phyloP scores from a whole-genome alignment of 108 stramenopile genomes.

The Nannochloropsis oceanica region DNA sequence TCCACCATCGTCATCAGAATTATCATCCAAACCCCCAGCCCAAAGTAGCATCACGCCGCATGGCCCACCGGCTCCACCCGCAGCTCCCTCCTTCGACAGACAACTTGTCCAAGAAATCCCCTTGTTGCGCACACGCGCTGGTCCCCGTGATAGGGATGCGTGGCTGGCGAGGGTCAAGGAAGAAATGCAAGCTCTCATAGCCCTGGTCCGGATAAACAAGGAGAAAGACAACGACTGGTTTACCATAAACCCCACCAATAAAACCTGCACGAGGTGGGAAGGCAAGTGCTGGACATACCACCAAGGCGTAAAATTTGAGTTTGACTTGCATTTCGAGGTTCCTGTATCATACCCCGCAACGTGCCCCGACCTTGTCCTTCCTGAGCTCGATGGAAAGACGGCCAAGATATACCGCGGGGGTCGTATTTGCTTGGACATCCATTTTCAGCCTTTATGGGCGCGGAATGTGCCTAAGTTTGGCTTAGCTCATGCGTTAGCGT shows the following conservation, averaged over 20 bases:
- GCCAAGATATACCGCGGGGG: slow-evolving; percentile 9
- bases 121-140: background rate
- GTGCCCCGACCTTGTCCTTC: background rate
- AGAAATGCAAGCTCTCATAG: background rate
- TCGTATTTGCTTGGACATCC: slow-evolving; percentile 1
- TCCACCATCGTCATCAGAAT: too few relatives aligned
- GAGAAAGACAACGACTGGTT: slow-evolving; percentile 16
- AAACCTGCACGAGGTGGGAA: background rate
- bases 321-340: background rate
- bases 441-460: slow-evolving; percentile 9
- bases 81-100: too few relatives aligned
- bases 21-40: too few relatives aligned
- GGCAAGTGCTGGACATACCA: slow-evolving; percentile 22
- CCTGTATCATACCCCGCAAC: slow-evolving; percentile 7
- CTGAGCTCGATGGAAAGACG: slow-evolving; percentile 5
- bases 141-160: background rate
- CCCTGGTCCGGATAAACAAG: slow-evolving; percentile 4
- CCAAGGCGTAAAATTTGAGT: slow-evolving; percentile 3
- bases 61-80: too few relatives aligned
- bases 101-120: background rate
- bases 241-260: background rate
- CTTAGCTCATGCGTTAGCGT: slow-evolving; percentile 1
- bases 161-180: slow-evolving; percentile 5
- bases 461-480: slow-evolving; percentile 2
- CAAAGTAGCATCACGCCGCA: too few relatives aligned